Percentiles rank a stretch among this genome's conserved stretches.
Conservation (phyloP, 768 basidiomycete species). For the Arthromyces matolae region DNA sequence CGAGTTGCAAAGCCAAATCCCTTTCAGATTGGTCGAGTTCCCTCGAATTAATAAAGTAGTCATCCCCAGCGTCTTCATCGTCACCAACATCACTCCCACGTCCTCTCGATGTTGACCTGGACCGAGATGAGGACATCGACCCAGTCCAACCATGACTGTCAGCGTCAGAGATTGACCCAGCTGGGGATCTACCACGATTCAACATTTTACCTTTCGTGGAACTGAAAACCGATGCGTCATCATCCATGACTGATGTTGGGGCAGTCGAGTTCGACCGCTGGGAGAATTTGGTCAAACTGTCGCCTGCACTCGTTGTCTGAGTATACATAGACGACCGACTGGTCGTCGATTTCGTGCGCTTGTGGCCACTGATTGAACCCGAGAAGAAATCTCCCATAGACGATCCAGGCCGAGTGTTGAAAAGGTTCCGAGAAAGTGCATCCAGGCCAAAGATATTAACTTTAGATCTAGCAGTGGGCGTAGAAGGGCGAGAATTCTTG, state of each 20-base stretch:
- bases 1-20: constrained; percentile 73
- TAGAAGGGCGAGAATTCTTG: constrained; percentile 70
- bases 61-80: constrained; percentile 42
- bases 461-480: constrained; percentile 76
- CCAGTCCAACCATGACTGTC: constrained; percentile 35
- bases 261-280: constrained; percentile 71
- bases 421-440: constrained; percentile 85
- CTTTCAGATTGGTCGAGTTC: constrained; percentile 65
- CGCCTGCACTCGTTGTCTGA: constrained; percentile 62
- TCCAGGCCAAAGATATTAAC: constrained; percentile 89
- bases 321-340: constrained; percentile 76
- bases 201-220: constrained; percentile 49
- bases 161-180: constrained; percentile 41
- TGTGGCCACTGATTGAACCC: constrained; percentile 64
- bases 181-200: constrained; percentile 40
- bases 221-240: constrained; percentile 48
- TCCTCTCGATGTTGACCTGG: constrained; percentile 44
- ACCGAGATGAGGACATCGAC: constrained; percentile 29
- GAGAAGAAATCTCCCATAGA: constrained; percentile 75
- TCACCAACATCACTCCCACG: constrained; percentile 38
- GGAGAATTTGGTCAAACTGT: constrained; percentile 69
- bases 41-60: constrained; percentile 32
- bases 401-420: constrained; percentile 65
- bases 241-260: constrained; percentile 57
- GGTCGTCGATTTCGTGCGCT: constrained; percentile 63